These are phyloP conservation scores for Raphanus sativus DNA, from an alignment of 345 rosid species.

Conservation along the genomic window DNA sequence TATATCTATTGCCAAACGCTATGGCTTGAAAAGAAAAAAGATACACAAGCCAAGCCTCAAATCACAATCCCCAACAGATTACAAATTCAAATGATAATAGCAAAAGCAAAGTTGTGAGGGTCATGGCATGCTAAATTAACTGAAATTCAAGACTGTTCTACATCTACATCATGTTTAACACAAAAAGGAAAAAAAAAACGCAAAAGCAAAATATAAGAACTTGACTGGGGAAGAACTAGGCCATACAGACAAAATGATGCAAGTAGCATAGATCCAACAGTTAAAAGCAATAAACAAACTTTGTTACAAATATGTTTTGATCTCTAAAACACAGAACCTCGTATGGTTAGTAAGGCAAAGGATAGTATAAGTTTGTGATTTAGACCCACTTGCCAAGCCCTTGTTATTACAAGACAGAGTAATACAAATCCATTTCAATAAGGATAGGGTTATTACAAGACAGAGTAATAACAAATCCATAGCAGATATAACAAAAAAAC, in stretches of 20 bases:
- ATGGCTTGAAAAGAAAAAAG: neutral
- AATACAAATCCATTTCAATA: neutral
- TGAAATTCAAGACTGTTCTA: neutral
- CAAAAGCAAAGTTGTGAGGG: neutral
- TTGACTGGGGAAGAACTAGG: neutral
- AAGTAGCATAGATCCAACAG: neutral
- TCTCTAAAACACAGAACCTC: neutral
- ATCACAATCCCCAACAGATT: neutral
- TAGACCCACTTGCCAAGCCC: neutral
- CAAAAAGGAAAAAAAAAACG: neutral
- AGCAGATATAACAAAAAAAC: neutral
- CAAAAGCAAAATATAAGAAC: neutral
- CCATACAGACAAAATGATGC: neutral
- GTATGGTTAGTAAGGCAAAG: neutral
- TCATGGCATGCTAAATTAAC: conserved; percentile 10
- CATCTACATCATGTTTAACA: too few relatives aligned
- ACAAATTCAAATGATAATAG: neutral
- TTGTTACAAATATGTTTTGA: neutral
- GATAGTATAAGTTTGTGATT: neutral
- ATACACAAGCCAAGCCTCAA: conserved; percentile 7
- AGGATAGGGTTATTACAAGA: neutral
- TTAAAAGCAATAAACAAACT: neutral
- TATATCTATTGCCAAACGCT: neutral
- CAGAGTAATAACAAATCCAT: neutral
- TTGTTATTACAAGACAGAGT: neutral